phyloP scores from a whole-genome alignment of 179 eudicot genomes.

The Silene coronaria region DNA sequence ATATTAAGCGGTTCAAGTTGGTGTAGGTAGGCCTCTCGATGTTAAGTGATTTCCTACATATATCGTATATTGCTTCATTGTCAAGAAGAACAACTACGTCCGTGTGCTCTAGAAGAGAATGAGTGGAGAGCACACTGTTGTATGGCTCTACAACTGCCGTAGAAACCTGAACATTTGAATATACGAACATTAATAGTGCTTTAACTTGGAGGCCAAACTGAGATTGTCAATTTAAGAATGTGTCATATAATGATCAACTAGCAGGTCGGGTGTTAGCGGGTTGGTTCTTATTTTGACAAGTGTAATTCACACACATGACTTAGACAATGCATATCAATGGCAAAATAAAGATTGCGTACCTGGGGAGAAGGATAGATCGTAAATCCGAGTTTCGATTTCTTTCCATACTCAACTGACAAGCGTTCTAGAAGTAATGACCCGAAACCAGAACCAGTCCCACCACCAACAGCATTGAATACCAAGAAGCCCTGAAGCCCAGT shows the following conservation, averaged over 20 bases:
- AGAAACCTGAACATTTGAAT: slow-evolving; percentile 37
- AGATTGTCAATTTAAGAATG: no score
- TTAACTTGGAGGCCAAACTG: no score
- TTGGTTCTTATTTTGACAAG: not conserved
- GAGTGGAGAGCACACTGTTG: slow-evolving; percentile 52
- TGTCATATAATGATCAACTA: no score
- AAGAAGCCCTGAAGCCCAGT: slow-evolving; percentile 60
- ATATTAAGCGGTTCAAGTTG: slow-evolving; percentile 61
- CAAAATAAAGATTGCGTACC: slow-evolving; percentile 24
- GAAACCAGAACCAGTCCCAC: slow-evolving; percentile 66
- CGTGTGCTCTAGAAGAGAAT: slow-evolving; percentile 52
- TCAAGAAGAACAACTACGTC: slow-evolving; percentile 55
- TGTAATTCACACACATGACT: not conserved
- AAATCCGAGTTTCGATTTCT: slow-evolving; percentile 51
- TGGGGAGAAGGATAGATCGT: slow-evolving; percentile 59
- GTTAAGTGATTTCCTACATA: slow-evolving; percentile 46
- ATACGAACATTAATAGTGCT: not conserved
- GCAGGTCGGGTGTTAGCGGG: no score
- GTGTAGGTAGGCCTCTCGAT: slow-evolving; percentile 64
- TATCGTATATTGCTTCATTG: slow-evolving; percentile 56
- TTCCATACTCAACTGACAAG: slow-evolving; percentile 54
- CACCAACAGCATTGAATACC: slow-evolving; percentile 64
- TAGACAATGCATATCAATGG: not conserved
- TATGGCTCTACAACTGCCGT: slow-evolving; percentile 70
- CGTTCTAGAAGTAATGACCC: slow-evolving; percentile 65